Evolutionary conservation across 23 red algal species (phyloP).

Genomic region (Gracilaria caudata): DNA sequence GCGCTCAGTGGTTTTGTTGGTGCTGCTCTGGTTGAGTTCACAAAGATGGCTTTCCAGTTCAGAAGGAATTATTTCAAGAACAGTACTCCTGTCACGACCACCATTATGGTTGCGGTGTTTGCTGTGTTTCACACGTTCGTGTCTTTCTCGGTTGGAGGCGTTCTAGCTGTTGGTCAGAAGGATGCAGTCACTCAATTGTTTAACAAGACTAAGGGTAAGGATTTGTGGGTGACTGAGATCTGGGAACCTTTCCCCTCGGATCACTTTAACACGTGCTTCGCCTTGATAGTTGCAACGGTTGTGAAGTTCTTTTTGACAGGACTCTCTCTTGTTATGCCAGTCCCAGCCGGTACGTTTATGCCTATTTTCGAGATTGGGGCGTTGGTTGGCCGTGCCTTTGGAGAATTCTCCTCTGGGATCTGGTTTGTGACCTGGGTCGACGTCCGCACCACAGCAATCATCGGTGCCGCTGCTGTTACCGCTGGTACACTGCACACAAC

Average conservation of each 20-base stretch:
- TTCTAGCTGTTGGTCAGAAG: constrained; percentile 51
- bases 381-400: constrained; percentile 64
- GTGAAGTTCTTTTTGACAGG: constrained; percentile 73
- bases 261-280: constrained; percentile 47
- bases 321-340: constrained; percentile 73
- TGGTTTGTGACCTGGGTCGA: constrained; percentile 60
- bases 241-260: constrained; percentile 17
- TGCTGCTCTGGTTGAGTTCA: constrained; percentile 52
- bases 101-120: constrained; percentile 33
- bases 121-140: constrained; percentile 50
- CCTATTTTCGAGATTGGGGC: constrained; percentile 81
- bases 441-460: constrained; percentile 69
- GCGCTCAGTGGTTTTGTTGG: constrained; percentile 60
- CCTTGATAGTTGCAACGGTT: constrained; percentile 20
- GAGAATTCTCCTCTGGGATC: constrained; percentile 45
- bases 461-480: constrained; percentile 79
- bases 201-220: neutral
- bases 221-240: constrained; percentile 26
- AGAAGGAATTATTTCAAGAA: constrained; percentile 36
- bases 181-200: constrained; percentile 54
- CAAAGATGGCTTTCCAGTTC: constrained; percentile 22
- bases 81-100: constrained; percentile 9
- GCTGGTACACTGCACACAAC: constrained; percentile 62
- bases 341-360: constrained; percentile 74
- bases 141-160: constrained; percentile 40